Base-by-base conservation (phyloP, 768 basidiomycete genomes). In the Trametes villosa region DNA sequence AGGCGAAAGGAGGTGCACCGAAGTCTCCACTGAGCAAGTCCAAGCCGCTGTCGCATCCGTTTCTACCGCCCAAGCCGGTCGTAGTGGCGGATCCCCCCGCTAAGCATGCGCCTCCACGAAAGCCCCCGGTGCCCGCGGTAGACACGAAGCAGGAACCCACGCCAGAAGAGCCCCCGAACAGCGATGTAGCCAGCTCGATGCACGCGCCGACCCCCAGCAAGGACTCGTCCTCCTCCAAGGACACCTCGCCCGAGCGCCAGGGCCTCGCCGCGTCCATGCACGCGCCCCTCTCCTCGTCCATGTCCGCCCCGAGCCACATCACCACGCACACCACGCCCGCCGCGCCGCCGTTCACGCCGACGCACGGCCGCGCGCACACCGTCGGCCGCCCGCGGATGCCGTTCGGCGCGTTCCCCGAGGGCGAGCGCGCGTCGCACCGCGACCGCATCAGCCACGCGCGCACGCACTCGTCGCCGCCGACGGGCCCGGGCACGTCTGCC, bases 391-490 rank as follows among this genome's bases (percentile, higher is more conserved):
- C 75, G 11, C 48, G 59, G 20, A 65, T 77, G 68, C 60, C 67
- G 42, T 60, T 66, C 72, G 42, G 52, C 69, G 41, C 70, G 71
- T 76, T 61, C 73, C 76, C 46, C 74, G 80, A 52, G 79, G 54
- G 24, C 41, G 62, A 63, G 46, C 62, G 62, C 82, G 2, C 77
- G 81, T 24, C 75, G 78, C 60, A 75, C 71, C 18, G 79, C 75
- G 46, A 65, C 72, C 64, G 71, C 27, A 68, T 69, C 13, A 75
- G 83, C 53, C 84, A 86, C 66, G 68, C 79, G 7, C 84, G 89
- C 40, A 88, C 85, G 42, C 88, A 87, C 63, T 91, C 90, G 0
- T 81, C 88, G 9, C 86, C 87, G 15, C 82, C 86, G 48, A 70
- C 77, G 72, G 78, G 44, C 65, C 69, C 76, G 74, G 78, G 41